Evolutionary conservation across 2,329 filamentous ascomycete genomes (phyloP).

Genomic region (Pseudocercospora macadamiae): DNA sequence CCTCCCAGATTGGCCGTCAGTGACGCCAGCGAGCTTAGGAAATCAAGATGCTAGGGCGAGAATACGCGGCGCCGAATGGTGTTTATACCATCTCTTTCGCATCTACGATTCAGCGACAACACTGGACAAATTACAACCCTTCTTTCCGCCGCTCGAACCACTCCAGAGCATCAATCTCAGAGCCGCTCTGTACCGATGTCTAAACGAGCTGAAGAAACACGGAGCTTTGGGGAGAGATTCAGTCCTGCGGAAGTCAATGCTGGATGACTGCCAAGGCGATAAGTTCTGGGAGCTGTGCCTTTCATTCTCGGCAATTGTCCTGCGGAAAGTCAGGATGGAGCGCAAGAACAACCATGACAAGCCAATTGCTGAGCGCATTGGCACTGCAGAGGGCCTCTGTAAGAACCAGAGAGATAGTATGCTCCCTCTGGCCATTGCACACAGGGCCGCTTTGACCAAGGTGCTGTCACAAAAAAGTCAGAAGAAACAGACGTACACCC

Average conservation of each 20-base stretch:
- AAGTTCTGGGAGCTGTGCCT: conserved; percentile 85
- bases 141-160: conserved; percentile 88
- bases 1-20: conserved; percentile 76
- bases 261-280: conserved; percentile 94
- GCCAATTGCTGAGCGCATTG: conserved; percentile 56
- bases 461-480: conserved; percentile 63
- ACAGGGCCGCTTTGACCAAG: conserved; percentile 67
- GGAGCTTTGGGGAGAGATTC: conserved; percentile 78
- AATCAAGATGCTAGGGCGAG: conserved; percentile 71
- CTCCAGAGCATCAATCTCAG: conserved; percentile 90
- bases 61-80: conserved; percentile 84
- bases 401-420: conserved; percentile 48
- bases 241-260: conserved; percentile 87
- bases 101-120: conserved; percentile 81
- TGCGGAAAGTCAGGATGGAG: conserved; percentile 64
- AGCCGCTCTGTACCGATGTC: conserved; percentile 75
- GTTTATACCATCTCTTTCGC: conserved; percentile 81
- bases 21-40: conserved; percentile 70
- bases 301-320: conserved; percentile 78
- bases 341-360: conserved; percentile 48
- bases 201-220: conserved; percentile 87
- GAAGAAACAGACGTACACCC: conserved; percentile 60
- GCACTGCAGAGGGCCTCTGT: conserved; percentile 44
- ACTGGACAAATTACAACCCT: conserved; percentile 79
- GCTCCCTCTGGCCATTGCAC: conserved; percentile 70